phyloP scores from a whole-genome alignment of 768 basidiomycete genomes.

The Lentinula boryana region DNA sequence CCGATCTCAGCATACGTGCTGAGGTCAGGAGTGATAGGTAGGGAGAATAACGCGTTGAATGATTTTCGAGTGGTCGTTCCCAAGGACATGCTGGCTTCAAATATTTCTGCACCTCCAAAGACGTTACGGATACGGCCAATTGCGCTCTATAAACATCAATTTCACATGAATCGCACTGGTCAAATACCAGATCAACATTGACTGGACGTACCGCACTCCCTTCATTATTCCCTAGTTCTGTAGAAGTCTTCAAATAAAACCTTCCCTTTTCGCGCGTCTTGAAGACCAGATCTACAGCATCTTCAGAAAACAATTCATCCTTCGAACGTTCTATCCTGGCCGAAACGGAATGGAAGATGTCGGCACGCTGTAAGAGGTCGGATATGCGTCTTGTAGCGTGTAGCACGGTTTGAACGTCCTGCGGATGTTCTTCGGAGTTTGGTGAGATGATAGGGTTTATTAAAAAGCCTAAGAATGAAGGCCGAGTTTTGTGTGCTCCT shows the following conservation, averaged over 20 bases:
- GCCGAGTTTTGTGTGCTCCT: constrained; percentile 68
- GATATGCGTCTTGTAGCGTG: constrained; percentile 65
- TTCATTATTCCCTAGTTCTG: constrained; percentile 91
- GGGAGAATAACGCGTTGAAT: constrained; percentile 62
- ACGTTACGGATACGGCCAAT: constrained; percentile 81
- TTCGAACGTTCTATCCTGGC: constrained; percentile 55
- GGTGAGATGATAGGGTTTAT: constrained; percentile 51
- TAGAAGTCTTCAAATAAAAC: constrained; percentile 74
- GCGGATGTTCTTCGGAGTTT: constrained; percentile 10
- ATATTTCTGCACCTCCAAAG: constrained; percentile 85
- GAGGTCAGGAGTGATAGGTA: constrained; percentile 55
- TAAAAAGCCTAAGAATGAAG: constrained; percentile 76
- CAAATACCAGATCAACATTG: neutral
- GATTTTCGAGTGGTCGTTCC: constrained; percentile 87
- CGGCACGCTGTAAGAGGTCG: constrained; percentile 61
- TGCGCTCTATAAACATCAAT: constrained; percentile 42
- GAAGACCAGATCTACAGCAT: constrained; percentile 79
- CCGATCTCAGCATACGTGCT: constrained; percentile 65
- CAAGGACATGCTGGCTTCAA: constrained; percentile 76
- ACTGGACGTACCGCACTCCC: constrained; percentile 73
- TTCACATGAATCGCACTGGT: neutral
- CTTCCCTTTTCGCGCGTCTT: constrained; percentile 71
- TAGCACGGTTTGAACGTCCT: constrained; percentile 56
- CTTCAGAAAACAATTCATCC: constrained; percentile 43
- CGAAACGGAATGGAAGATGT: constrained; percentile 68